Evolutionary conservation across 1,284 basidiomycete genomes (phyloP), one percentile per base, ranked within the genome.

Genomic region (Heliocybe sulcata): DNA sequence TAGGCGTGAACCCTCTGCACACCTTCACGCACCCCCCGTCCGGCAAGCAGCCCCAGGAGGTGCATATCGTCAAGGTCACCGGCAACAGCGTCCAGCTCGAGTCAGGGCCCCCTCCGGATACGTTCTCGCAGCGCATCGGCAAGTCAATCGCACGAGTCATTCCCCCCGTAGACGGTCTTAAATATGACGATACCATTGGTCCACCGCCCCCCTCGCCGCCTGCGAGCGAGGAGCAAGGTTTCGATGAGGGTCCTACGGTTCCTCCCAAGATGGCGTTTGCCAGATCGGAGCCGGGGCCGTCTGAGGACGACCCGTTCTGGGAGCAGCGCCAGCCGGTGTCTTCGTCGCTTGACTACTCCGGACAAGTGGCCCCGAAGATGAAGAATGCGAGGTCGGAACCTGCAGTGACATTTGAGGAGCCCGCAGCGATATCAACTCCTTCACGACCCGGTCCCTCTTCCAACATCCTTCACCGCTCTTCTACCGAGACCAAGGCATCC

Each of bases 201-300:
- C 82, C 83, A 3, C 81, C 82, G 0, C 84, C 83, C 1, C 84
- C 85, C 3, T 85, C 82, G 0, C 83, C 83, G 0, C 85, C 83
- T 2, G 82, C 81, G 11, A 84, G 82, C 63, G 71, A 79, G 27
- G 79, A 80, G 55, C 68, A 69, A 10, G 56, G 47, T 8, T n/a
- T 58, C 12, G 56, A 56, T 20, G 58, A 59, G 27, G 53, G 61
- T 11, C 45, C 25, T 51, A 57, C 57, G 23, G 29, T 53, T 26
- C 49, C 2, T 54, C 56, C 56, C 14, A 26, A 62, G 11, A 62
- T 42, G 38, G 16, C n/a, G 38, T 6, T 42, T 16, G 38, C 38
- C 3, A 6, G 19, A 6, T 42, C 38, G 16, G 38, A 42, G 38
- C 38, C 38, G 38, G 38, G 47, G 9, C 47, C 47, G 20, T n/a